These are phyloP conservation scores for Pythium dissotocum DNA, from an alignment of 352 stramenopile species.

Conservation along the genomic window DNA sequence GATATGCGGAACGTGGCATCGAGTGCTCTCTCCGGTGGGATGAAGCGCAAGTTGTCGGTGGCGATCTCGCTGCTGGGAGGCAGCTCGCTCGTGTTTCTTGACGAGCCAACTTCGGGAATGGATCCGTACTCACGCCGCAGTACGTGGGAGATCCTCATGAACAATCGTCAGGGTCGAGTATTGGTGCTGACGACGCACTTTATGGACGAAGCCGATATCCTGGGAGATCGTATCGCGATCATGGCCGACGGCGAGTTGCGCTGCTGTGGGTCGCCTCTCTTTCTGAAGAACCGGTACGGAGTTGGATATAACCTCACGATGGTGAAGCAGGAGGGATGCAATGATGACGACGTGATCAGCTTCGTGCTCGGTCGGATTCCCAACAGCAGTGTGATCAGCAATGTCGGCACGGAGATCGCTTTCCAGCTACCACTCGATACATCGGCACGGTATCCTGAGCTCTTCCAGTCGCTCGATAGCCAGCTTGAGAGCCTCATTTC, in stretches of 20 bases:
- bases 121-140: conserved; percentile 71
- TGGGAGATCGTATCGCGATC: conserved; percentile 69
- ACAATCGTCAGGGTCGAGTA: conserved; percentile 42
- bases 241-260: conserved; percentile 62
- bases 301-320: conserved; percentile 72
- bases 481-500: conserved; percentile 64
- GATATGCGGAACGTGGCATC: conserved; percentile 41
- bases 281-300: conserved; percentile 89
- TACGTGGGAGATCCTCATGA: conserved; percentile 74
- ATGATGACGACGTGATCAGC: conserved; percentile 24
- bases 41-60: conserved; percentile 84
- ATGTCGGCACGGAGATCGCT: conserved; percentile 68
- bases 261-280: conserved; percentile 48
- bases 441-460: conserved; percentile 46
- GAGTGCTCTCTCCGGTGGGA: conserved; percentile 63
- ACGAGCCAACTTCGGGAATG: conserved; percentile 31
- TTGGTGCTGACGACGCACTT: conserved; percentile 68
- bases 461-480: conserved; percentile 66
- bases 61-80: conserved; percentile 79
- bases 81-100: conserved; percentile 28
- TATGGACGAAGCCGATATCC: conserved; percentile 59
- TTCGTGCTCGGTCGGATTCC: conserved; percentile 43
- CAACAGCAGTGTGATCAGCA: conserved; percentile 52
- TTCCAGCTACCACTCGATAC: conserved; percentile 65
- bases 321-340: conserved; percentile 26